These are phyloP conservation scores for Ceriops decandra DNA, from an alignment of 345 rosid genomes.

Conservation along the genomic window DNA sequence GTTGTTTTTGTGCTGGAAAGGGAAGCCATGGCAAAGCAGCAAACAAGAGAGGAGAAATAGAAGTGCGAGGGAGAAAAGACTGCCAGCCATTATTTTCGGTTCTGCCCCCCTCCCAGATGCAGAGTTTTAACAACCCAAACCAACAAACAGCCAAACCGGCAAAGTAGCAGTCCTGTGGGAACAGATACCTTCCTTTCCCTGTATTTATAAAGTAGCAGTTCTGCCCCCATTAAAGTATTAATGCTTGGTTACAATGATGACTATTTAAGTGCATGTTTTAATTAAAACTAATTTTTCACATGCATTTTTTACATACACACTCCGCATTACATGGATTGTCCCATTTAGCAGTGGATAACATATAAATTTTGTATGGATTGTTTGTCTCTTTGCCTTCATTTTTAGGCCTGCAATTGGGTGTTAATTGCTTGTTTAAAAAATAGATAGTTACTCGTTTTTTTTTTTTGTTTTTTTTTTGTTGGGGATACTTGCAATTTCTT, in stretches of 20 bases:
- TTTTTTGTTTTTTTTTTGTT: background rate
- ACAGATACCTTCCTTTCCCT: constrained; percentile 31
- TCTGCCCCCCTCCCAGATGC: background rate
- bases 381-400: too few relatives aligned
- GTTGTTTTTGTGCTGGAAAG: constrained; percentile 17
- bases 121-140: constrained; percentile 19
- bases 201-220: constrained; percentile 61
- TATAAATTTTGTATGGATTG: too few relatives aligned
- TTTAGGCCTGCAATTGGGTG: too few relatives aligned
- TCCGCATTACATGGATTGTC: too few relatives aligned
- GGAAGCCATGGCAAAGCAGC: constrained; percentile 55
- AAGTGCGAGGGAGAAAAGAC: constrained; percentile 21
- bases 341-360: too few relatives aligned
- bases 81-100: constrained; percentile 29
- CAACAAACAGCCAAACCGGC: constrained; percentile 30
- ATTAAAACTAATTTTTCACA: background rate
- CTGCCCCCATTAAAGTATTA: constrained; percentile 20
- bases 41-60: constrained; percentile 27
- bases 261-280: background rate
- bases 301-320: too few relatives aligned
- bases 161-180: constrained; percentile 36
- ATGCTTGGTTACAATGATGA: constrained; percentile 11
- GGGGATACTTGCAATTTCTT: background rate
- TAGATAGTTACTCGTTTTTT: too few relatives aligned
- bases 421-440: too few relatives aligned